Conservation (phyloP, 805 yeast species). For the Hanseniaspora taiwanica region DNA sequence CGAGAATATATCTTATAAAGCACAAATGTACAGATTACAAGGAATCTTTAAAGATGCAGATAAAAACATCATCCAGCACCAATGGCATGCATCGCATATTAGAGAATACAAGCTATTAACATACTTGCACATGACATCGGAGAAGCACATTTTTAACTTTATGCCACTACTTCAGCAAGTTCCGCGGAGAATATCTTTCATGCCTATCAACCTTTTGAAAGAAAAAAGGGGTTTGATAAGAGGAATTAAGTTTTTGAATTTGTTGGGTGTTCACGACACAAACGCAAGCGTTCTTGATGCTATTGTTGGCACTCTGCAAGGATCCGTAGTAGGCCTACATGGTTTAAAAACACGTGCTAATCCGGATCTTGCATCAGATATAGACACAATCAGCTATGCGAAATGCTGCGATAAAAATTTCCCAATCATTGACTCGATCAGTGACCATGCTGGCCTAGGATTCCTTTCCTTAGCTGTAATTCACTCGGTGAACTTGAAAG, state of each 20-base stretch:
- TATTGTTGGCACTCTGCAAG: background rate
- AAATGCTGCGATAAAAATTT: slow-evolving; percentile 2
- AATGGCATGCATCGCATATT: slow-evolving; percentile 38
- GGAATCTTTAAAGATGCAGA: slow-evolving; percentile 20
- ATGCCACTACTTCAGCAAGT: slow-evolving; percentile 25
- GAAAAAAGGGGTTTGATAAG: slow-evolving; percentile 14
- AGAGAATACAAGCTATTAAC: slow-evolving; percentile 38
- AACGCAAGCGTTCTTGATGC: background rate
- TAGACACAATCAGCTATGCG: background rate
- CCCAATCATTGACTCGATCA: slow-evolving; percentile 6
- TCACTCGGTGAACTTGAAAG: slow-evolving; percentile 43
- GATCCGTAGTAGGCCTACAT: background rate
- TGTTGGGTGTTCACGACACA: background rate
- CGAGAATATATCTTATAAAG: slow-evolving; percentile 18
- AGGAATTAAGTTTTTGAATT: background rate
- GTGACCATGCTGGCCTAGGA: slow-evolving; percentile 1
- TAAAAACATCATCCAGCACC: slow-evolving; percentile 18
- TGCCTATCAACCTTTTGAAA: slow-evolving; percentile 25
- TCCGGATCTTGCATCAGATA: background rate
- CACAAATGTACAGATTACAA: slow-evolving; percentile 13
- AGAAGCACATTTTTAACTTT: slow-evolving; percentile 25
- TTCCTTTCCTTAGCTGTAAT: slow-evolving; percentile 46
- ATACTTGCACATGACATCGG: slow-evolving; percentile 35
- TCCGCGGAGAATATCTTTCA: background rate
- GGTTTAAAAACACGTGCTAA: background rate